Percentiles rank a stretch among this genome's conserved stretches.
Evolutionary conservation across 345 rosid species (phyloP).

Genomic region (Stellera chamaejasme): DNA sequence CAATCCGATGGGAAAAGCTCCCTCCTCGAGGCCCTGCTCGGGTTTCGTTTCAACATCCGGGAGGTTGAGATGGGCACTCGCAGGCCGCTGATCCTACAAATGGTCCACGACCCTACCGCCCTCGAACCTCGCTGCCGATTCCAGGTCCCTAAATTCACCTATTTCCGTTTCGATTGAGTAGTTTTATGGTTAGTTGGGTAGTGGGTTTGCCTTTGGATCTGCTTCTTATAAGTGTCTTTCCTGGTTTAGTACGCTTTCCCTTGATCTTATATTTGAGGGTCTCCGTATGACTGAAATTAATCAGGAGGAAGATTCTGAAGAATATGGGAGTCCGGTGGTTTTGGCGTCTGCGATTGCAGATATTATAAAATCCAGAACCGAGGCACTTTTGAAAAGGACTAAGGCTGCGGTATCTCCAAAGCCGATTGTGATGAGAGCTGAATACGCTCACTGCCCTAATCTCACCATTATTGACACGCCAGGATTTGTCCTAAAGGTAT

Average conservation of each 20-base stretch:
- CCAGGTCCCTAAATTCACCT: conserved; percentile 31
- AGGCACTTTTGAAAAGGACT: conserved; percentile 54
- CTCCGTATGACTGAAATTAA: neutral
- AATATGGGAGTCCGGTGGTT: conserved; percentile 73
- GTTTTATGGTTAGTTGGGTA: neutral
- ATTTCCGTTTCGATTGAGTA: neutral
- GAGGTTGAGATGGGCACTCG: conserved; percentile 99
- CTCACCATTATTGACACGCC: conserved; percentile 95
- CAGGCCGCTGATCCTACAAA: conserved; percentile 85
- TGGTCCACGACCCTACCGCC: conserved; percentile 87
- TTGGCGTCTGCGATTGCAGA: conserved; percentile 67
- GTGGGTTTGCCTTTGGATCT: neutral
- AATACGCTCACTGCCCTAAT: conserved; percentile 94
- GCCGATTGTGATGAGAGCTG: conserved; percentile 98
- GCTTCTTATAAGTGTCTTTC: no score
- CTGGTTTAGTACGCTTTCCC: no score
- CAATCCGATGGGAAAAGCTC: conserved; percentile 98
- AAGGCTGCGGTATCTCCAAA: conserved; percentile 84
- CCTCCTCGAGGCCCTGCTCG: conserved; percentile 87
- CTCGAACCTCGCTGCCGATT: conserved; percentile 85
- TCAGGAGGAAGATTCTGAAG: conserved; percentile 93
- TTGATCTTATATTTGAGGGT: no score
- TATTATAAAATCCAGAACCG: conserved; percentile 74
- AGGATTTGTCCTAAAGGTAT: conserved; percentile 93
- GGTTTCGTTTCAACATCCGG: conserved; percentile 90